Evolutionary conservation across 1,139 yeast species (phyloP), one percentile per base, ranked within the genome.

Genomic region (Suhomyces ambrosiae): DNA sequence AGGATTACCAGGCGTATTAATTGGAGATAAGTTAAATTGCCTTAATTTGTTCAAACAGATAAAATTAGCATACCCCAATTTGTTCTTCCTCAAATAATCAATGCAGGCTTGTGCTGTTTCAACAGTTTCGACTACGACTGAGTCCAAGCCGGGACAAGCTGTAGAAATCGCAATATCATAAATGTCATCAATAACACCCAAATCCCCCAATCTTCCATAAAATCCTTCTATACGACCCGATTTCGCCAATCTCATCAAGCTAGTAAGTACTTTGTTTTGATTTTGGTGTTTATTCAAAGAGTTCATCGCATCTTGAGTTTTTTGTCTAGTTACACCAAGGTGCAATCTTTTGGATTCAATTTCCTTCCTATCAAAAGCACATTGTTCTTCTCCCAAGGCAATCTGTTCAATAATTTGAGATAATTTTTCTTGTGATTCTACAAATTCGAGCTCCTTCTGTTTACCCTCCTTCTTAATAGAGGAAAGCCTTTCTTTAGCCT

Each of bases 91-190:
- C 54, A 94, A 71, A 51, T 87, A 85, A 37, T 87, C 94, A 42
- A 94, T 86, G 61, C 98, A 92, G 33, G 79, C 80, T 57, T 89
- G 97, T 1, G 96, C 98, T 21, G 87, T 84, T 50, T 87, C 96
- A 7, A 92, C 97, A 0, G 90, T 81, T 35, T 89, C 97, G 3
- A 94, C 97, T 13, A 94, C 97, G 72, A 89, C 80, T 38, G 95
- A 92, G 55, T 90, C 95, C 41, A 94, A 68, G 7, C 92, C 82
- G 2, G 96, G 90, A 50, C 95, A 88, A 0, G 97, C 98, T 0
- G 98, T 92, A 0, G 97, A 89, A 15, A 94, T 80, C 0, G 98
- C 98, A 35, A 89, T 76, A 61, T 94, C 98, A 58, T 86, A 94
- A 52, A 77, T 75, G 49, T 85, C 87, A 54, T 88, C 96, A 48